Base-by-base conservation (phyloP, 257 asterid genomes). In the Ilex aquifolium region DNA sequence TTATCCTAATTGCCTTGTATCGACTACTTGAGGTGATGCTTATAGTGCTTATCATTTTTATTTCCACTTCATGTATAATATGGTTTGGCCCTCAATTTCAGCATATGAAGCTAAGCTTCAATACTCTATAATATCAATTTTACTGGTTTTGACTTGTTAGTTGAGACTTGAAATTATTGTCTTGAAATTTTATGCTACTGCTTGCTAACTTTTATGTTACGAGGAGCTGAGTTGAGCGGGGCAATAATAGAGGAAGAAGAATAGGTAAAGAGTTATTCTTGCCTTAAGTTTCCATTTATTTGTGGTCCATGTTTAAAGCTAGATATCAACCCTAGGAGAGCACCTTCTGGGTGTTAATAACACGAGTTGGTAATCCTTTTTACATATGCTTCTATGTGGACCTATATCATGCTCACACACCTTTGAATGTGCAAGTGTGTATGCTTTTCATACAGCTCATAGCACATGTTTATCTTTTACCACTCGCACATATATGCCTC, bases 201-300 rank as follows among this genome's bases (percentile, higher is more conserved):
- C 30, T 53, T 53, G 31, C 4, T 2, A 53, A 7, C 69, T 56
- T 53, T 73, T 64, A 93, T 93, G 99, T 71, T 93, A 71, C 88
- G 99, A 3, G 99, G 97, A 74, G 97, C 99, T 65, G 99, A 93
- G 82, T 69, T 88, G 76, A 93, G 99, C 36, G 99, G 99, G 36
- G 99, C 99, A 21, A 21, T 21, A 63, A 93, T 93, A 13, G 97
- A 93, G 77, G 99, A 93, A 83, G 99, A 93, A 81, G 99, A 93
- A 68, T 97, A 93, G 95, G 97, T 90, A 75, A 44, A 30, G 59
- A 58, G 31, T 31, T 55, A 75, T 61, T 69, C 59, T 64, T 12
- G 54, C 15, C 3, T 53, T 53, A 53, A 3, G 10, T 53, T 53
- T 53, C 10, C 57, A 15, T 21, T 8, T 53, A 2, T 15, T 14